Evolutionary conservation across 495 filamentous ascomycete species (phyloP), one percentile per base, ranked within the genome.

Genomic region (Rhypophila decipiens): DNA sequence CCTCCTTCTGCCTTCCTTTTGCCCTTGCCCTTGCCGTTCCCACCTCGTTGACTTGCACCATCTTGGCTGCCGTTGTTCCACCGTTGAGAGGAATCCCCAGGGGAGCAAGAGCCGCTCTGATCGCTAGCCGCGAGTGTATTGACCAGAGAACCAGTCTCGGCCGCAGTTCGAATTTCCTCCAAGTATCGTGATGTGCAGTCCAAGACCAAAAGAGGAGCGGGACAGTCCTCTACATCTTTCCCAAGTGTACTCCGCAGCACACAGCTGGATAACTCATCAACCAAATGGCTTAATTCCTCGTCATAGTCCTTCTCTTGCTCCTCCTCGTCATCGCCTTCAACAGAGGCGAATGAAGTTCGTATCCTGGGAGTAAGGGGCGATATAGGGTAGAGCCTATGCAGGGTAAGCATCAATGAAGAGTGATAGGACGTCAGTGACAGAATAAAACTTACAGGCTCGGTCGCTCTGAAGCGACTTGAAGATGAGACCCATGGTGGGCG

Each of bases 1-100:
- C 54, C 54, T 7, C 57, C 56, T 29, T 63, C 59, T 1, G 57
- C 59, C 42, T 60, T 63, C 23, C 59, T 49, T 49, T 62, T 62
- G 11, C 59, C 59, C 24, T 60, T 63, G 4, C 50, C 43, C 10
- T 20, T 47, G 5, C 41, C 40, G 15, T 48, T 51, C 10, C 34
- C 46, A 23, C 43, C 42, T n/a, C n/a, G n/a, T 1, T 50, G 36
- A 18, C 50, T 55, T 4, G 43, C 42, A 5, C 23, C 39, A 17
- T 50, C 49, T 15, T 51, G 44, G 11, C 49, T 42, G 17, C 24
- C 39, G 20, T 34, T 31, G 7, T 22, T 46, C 0, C 39, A 24
- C 5, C 34, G 37, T 2, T 49, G 56, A 5, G 48, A 44, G 12
- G 45, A 48, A 8, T 45, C 49, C 15, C 49, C 44, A 9, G 36